Evolutionary conservation across 495 filamentous ascomycete species (phyloP).

Genomic region (Aspergillus sclerotiicarbonarius): DNA sequence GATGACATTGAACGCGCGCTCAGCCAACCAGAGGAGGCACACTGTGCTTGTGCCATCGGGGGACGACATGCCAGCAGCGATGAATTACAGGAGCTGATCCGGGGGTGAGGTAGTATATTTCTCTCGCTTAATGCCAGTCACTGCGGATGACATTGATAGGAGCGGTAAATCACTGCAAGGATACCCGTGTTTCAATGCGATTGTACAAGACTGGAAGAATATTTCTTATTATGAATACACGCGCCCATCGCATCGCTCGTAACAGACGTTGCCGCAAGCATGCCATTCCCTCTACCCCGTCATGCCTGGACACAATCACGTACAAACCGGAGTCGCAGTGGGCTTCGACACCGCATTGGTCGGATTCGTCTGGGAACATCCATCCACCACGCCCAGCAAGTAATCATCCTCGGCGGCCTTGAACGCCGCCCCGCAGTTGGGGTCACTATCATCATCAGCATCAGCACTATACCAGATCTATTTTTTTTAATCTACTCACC

Average conservation of each 20-base stretch:
- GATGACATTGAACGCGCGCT: constrained; percentile 19
- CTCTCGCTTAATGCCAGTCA: no score
- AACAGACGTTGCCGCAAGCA: no score
- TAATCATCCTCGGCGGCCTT: constrained; percentile 13
- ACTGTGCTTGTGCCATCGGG: not conserved
- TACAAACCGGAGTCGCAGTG: constrained; percentile 3
- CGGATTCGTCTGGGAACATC: constrained; percentile 17
- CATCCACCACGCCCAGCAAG: constrained; percentile 3
- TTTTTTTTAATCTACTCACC: constrained; percentile 4
- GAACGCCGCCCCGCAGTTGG: constrained; percentile 14
- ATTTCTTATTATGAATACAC: no score
- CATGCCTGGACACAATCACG: no score
- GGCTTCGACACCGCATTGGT: constrained; percentile 7
- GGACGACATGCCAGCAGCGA: not conserved
- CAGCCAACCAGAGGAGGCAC: not conserved
- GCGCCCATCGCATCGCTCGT: not conserved
- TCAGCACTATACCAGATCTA: not conserved
- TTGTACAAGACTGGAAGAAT: no score
- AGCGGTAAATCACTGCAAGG: no score
- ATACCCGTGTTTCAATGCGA: no score
- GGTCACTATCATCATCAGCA: constrained; percentile 4
- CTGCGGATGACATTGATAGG: no score
- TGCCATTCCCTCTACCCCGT: no score
- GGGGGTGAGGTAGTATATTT: not conserved
- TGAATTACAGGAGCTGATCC: not conserved